These are phyloP conservation scores for Candida sp. DNA, from an alignment of 1,139 yeast species.

Conservation along the genomic window DNA sequence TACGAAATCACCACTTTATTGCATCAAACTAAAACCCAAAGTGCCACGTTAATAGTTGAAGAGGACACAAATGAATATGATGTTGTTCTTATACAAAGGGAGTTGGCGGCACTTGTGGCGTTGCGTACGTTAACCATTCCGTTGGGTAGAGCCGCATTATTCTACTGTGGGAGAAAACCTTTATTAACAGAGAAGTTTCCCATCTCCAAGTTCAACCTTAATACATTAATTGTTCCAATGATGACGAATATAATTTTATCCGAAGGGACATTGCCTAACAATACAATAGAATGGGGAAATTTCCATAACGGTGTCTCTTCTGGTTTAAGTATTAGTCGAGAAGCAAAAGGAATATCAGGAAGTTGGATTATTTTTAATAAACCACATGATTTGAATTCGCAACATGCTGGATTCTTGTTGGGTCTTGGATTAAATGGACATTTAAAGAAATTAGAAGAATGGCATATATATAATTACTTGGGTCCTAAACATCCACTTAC, in stretches of 20 bases:
- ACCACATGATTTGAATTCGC: constrained; percentile 68
- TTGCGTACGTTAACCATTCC: constrained; percentile 75
- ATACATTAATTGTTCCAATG: constrained; percentile 62
- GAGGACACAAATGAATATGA: constrained; percentile 54
- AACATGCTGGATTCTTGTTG: constrained; percentile 92
- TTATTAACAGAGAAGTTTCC: constrained; percentile 82
- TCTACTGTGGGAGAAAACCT: constrained; percentile 71
- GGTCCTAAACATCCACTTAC: constrained; percentile 88
- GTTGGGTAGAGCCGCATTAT: constrained; percentile 73
- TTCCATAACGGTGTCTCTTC: constrained; percentile 93
- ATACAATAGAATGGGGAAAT: constrained; percentile 72
- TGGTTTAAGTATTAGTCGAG: constrained; percentile 73
- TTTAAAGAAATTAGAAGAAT: constrained; percentile 77
- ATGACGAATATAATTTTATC: constrained; percentile 64
- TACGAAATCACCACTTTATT: constrained; percentile 70
- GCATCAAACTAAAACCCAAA: constrained; percentile 68
- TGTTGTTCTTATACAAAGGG: constrained; percentile 55
- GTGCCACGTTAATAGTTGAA: constrained; percentile 37
- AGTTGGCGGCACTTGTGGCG: constrained; percentile 61
- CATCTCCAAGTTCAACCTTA: constrained; percentile 72
- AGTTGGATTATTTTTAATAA: constrained; percentile 91
- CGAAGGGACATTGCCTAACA: constrained; percentile 49
- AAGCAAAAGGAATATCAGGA: constrained; percentile 73
- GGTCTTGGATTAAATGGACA: constrained; percentile 95
- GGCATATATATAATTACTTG: constrained; percentile 93